Evolutionary conservation across 306 rosid genomes (phyloP).

Genomic region (Nissolia schottii): DNA sequence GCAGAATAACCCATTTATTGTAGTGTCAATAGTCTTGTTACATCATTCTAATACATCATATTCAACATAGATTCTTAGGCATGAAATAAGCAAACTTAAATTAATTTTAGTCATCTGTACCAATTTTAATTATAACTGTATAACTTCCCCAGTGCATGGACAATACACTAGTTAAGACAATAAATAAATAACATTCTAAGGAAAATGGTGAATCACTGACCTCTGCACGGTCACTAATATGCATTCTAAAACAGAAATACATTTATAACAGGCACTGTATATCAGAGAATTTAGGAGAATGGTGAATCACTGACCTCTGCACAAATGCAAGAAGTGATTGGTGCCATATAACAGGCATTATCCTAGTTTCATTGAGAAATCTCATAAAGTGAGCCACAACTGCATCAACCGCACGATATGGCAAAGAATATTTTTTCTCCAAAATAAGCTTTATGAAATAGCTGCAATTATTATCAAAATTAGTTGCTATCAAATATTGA

Average conservation of each 20-base stretch:
- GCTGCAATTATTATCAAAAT: constrained; percentile 47
- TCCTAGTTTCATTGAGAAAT: constrained; percentile 58
- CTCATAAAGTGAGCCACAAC: constrained; percentile 76
- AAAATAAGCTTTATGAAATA: constrained; percentile 88
- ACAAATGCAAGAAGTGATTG: constrained; percentile 90
- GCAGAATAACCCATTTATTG: too few species aligned
- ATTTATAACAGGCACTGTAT: too few species aligned
- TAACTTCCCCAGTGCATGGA: too few species aligned
- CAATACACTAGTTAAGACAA: too few species aligned
- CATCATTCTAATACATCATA: too few species aligned
- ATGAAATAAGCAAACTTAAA: too few species aligned
- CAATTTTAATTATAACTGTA: too few species aligned
- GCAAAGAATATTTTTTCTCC: constrained; percentile 95
- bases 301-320: constrained; percentile 59
- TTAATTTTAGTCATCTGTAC: too few species aligned
- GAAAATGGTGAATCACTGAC: constrained; percentile 38
- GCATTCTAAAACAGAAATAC: not conserved
- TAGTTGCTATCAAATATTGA: constrained; percentile 9
- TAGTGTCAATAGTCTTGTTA: too few species aligned
- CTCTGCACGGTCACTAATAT: too few species aligned
- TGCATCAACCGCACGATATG: constrained; percentile 78
- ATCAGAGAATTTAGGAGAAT: not conserved
- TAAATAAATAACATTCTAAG: too few species aligned
- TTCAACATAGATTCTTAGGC: too few species aligned
- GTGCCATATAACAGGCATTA: constrained; percentile 99